These are phyloP conservation scores for Gentiana dahurica DNA, from an alignment of 257 asterid genomes.

Conservation along the genomic window DNA sequence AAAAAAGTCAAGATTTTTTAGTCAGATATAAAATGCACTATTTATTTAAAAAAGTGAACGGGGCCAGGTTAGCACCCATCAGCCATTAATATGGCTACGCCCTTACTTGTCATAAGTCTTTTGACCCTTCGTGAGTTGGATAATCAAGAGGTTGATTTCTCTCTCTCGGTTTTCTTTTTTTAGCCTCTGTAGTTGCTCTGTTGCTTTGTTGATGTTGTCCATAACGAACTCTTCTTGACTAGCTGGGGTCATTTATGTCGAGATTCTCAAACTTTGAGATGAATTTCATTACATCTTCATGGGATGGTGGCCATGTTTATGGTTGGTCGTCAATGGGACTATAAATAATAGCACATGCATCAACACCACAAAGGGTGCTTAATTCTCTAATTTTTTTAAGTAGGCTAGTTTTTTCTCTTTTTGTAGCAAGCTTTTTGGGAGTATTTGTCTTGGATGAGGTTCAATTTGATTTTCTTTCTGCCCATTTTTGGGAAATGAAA, in stretches of 20 bases:
- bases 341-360: background rate
- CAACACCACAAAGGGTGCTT: background rate
- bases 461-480: background rate
- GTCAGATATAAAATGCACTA: no score
- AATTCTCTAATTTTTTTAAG: background rate
- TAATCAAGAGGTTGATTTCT: background rate
- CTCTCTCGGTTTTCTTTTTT: background rate
- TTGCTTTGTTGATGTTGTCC: constrained; percentile 1
- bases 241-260: background rate
- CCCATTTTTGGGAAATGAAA: no score
- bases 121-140: background rate
- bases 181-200: background rate
- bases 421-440: background rate
- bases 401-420: background rate
- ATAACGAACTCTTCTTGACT: background rate
- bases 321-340: background rate
- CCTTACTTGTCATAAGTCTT: no score
- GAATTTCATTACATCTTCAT: background rate
- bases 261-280: constrained; percentile 2
- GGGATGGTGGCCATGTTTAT: constrained; percentile 7
- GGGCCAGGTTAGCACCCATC: no score
- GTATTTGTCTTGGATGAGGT: background rate
- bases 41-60: no score
- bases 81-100: no score
- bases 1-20: no score